phyloP scores from a whole-genome alignment of 2,329 filamentous ascomycete species.

The Chaetomiaceae sp. region DNA sequence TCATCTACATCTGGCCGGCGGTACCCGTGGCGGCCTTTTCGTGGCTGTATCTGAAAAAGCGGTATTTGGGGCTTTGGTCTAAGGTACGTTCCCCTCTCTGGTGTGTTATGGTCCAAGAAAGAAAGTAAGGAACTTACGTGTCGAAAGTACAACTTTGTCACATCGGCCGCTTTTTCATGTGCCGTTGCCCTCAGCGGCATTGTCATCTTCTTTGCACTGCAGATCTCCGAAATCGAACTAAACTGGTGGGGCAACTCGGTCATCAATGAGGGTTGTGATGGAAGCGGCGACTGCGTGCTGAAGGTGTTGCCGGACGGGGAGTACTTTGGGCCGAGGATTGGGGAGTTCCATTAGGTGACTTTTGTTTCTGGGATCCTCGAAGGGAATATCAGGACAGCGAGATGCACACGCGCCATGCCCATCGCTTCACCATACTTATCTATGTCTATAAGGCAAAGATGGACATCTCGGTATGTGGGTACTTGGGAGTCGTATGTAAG shows the following conservation, averaged over 20 bases:
- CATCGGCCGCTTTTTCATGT: slow-evolving; percentile 55
- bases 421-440: no score
- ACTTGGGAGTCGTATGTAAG: no score
- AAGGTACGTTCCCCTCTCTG: slow-evolving; percentile 21
- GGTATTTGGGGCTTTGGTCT: slow-evolving; percentile 27
- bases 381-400: no score
- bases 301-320: slow-evolving; percentile 29
- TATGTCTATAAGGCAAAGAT: no score
- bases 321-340: slow-evolving; percentile 24
- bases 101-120: neutral
- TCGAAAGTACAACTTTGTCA: slow-evolving; percentile 52
- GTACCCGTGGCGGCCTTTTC: slow-evolving; percentile 40
- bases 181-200: slow-evolving; percentile 55
- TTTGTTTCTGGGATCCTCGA: no score
- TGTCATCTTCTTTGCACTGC: slow-evolving; percentile 46
- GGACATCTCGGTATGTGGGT: no score
- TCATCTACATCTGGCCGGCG: slow-evolving; percentile 42
- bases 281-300: slow-evolving; percentile 8
- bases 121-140: neutral
- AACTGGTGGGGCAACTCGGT: slow-evolving; percentile 49
- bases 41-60: slow-evolving; percentile 40
- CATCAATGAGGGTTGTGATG: slow-evolving; percentile 20
- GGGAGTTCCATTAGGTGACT: slow-evolving; percentile 17
- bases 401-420: no score
- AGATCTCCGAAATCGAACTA: slow-evolving; percentile 37